Evolutionary conservation across 176 grass and related monocot genomes (phyloP).

Genomic region (Typha latifolia): DNA sequence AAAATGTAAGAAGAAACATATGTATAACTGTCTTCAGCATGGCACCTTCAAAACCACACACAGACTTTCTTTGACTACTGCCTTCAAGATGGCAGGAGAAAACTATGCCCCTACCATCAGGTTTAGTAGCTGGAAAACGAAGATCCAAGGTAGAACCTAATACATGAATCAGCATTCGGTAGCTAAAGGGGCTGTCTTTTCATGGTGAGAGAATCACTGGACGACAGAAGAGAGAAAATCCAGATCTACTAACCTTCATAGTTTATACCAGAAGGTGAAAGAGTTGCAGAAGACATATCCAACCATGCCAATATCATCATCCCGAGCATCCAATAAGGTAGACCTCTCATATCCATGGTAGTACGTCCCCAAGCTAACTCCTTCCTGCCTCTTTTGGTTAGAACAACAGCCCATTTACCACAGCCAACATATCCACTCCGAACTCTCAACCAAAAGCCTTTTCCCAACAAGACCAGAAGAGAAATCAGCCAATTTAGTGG

Average conservation of each 20-base stretch:
- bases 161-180: background rate
- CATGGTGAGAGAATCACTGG: background rate
- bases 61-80: too few relatives aligned
- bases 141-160: background rate
- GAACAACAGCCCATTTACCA: too few relatives aligned
- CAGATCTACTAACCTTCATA: conserved; percentile 32
- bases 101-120: background rate
- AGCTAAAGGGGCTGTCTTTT: too few relatives aligned
- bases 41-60: too few relatives aligned
- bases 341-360: background rate
- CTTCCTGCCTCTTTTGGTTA: too few relatives aligned
- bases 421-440: too few relatives aligned
- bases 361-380: too few relatives aligned
- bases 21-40: too few relatives aligned
- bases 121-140: too few relatives aligned
- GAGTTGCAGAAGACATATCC: conserved; percentile 19
- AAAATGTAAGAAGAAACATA: too few relatives aligned
- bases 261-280: conserved; percentile 45
- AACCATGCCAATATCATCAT: conserved; percentile 19
- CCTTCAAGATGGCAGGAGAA: background rate
- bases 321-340: conserved; percentile 24
- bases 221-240: background rate
- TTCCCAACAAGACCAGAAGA: conserved; percentile 2
- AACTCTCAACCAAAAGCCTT: background rate
- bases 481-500: background rate